Conservation (phyloP, 2,329 filamentous ascomycete species). For the Cyclaneusma minus region DNA sequence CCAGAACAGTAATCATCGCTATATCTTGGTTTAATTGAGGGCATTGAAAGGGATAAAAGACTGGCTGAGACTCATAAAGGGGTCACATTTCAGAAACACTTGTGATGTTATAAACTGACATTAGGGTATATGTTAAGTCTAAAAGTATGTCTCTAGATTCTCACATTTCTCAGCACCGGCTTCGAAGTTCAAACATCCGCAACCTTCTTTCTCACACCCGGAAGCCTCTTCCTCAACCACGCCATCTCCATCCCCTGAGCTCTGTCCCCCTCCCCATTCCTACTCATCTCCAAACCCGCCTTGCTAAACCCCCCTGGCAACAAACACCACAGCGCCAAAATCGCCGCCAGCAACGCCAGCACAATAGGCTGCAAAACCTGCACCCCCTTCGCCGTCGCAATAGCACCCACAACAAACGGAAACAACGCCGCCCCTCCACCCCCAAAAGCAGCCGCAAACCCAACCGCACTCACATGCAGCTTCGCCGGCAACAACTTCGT, state of each 20-base stretch:
- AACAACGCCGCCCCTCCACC: slow-evolving; percentile 54
- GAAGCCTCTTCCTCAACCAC: too few species aligned
- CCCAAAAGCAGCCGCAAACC: slow-evolving; percentile 66
- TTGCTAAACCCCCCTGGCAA: slow-evolving; percentile 15
- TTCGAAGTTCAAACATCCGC: too few species aligned
- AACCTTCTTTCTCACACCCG: too few species aligned
- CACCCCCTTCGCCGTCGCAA: slow-evolving; percentile 42
- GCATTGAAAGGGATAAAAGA: too few species aligned
- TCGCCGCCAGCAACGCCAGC: slow-evolving; percentile 29
- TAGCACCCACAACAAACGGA: slow-evolving; percentile 52
- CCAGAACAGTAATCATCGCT: too few species aligned
- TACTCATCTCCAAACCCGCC: slow-evolving; percentile 3
- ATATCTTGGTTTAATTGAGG: too few species aligned
- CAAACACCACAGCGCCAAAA: slow-evolving; percentile 29
- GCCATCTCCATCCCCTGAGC: slow-evolving; percentile 1
- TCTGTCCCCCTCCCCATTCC: not conserved
- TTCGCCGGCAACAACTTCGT: slow-evolving; percentile 60
- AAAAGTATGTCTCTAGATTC: too few species aligned
- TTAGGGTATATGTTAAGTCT: too few species aligned
- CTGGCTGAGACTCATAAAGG: too few species aligned
- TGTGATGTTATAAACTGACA: too few species aligned
- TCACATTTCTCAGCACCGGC: too few species aligned
- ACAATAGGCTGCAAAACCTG: slow-evolving; percentile 39
- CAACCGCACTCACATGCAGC: slow-evolving; percentile 65
- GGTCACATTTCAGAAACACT: too few species aligned